These are phyloP conservation scores for Penicillium corylophilum DNA, from an alignment of 2,329 filamentous ascomycete species.

Conservation along the genomic window DNA sequence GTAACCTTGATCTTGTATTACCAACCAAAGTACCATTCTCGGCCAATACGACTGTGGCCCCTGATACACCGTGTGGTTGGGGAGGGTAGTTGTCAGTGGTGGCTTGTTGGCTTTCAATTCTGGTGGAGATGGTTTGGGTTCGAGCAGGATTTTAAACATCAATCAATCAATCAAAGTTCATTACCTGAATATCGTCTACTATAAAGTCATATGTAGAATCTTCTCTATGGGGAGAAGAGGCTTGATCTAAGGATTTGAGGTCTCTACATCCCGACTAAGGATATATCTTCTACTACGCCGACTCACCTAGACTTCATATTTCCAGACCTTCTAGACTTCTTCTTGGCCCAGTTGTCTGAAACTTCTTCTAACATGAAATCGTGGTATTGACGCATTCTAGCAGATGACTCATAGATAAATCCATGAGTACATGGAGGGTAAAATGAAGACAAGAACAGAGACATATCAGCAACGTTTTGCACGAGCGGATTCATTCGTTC, in stretches of 20 bases:
- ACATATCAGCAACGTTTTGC: constrained; percentile 13
- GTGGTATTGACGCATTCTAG: background rate
- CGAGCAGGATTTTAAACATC: background rate
- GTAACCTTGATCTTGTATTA: background rate
- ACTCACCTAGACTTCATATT: background rate
- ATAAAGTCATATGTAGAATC: background rate
- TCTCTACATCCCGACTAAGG: no score
- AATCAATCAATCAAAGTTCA: background rate
- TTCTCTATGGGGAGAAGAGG: no score
- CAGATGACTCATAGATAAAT: background rate
- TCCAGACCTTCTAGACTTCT: no score
- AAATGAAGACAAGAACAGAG: constrained; percentile 3
- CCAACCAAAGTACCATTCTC: background rate
- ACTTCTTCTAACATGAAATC: background rate
- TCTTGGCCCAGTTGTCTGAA: background rate
- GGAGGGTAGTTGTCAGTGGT: background rate
- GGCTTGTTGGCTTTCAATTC: background rate
- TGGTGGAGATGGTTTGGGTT: background rate
- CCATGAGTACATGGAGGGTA: constrained; percentile 1
- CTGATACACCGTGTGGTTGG: background rate
- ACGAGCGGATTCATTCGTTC: constrained; percentile 17
- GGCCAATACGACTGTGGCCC: background rate
- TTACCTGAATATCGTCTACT: background rate
- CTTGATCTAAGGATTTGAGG: background rate
- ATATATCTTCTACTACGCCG: background rate